phyloP scores from a whole-genome alignment of 2,329 filamentous ascomycete species.

The Botrytis elliptica region DNA sequence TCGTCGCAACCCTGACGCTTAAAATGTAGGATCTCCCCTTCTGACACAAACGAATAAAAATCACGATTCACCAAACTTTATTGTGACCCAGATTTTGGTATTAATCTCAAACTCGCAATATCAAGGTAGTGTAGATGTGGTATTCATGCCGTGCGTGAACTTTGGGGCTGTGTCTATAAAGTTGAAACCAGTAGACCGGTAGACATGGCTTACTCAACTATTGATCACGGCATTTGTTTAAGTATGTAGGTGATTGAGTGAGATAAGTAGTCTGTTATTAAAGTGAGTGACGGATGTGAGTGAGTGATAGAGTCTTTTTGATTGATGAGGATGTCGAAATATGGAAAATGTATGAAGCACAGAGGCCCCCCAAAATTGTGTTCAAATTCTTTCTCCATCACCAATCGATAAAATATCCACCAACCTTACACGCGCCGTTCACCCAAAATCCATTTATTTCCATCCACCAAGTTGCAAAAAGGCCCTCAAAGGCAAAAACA shows the following conservation, averaged over 20 bases:
- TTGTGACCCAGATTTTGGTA: not conserved
- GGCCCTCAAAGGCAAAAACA: not conserved
- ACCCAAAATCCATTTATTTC: not conserved
- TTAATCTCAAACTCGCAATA: constrained; percentile 1
- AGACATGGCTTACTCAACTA: not conserved
- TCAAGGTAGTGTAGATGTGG: not conserved
- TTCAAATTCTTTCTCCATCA: not conserved
- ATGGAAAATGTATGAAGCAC: not conserved
- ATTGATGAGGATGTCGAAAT: not conserved
- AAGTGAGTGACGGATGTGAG: not conserved
- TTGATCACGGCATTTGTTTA: not conserved
- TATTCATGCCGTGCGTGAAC: not conserved
- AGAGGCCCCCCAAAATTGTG: not conserved
- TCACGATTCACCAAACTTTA: not conserved
- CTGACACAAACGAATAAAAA: not conserved
- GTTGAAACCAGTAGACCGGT: not conserved
- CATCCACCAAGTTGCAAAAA: not conserved
- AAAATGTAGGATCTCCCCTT: not conserved
- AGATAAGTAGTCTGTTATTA: not conserved
- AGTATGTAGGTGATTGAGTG: not conserved
- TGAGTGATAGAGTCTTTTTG: not conserved
- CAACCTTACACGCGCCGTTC: not conserved
- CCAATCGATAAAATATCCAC: not conserved
- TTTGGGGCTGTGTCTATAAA: not conserved
- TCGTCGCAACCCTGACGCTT: not conserved